Evolutionary conservation across 495 filamentous ascomycete genomes (phyloP).

Genomic region (Halenospora varia): DNA sequence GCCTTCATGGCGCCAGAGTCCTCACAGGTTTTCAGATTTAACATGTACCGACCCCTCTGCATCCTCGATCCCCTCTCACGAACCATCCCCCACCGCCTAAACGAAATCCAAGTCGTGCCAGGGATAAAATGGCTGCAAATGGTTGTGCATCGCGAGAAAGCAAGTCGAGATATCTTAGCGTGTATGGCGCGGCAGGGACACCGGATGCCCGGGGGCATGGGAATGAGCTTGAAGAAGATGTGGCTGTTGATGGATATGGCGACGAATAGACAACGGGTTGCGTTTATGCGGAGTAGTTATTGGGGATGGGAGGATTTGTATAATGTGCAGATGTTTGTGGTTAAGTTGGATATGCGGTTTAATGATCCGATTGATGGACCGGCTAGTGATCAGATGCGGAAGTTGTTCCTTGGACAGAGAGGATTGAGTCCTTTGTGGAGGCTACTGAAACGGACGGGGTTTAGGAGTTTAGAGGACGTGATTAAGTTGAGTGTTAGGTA

Average conservation of each 20-base stretch:
- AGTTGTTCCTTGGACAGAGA: slow-evolving; percentile 57
- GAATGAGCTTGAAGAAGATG: slow-evolving; percentile 49
- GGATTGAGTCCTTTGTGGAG: slow-evolving; percentile 44
- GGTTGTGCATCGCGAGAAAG: slow-evolving; percentile 42
- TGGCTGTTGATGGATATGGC: slow-evolving; percentile 64
- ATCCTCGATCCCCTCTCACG: slow-evolving; percentile 41
- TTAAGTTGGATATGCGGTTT: slow-evolving; percentile 60
- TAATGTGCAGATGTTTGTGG: slow-evolving; percentile 48
- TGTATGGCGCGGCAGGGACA: slow-evolving; percentile 46
- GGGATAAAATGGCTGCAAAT: slow-evolving; percentile 49
- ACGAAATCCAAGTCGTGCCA: slow-evolving; percentile 31
- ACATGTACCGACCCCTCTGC: slow-evolving; percentile 46
- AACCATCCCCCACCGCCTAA: slow-evolving; percentile 5
- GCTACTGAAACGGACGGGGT: slow-evolving; percentile 39
- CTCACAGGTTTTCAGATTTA: slow-evolving; percentile 44
- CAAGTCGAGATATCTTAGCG: slow-evolving; percentile 51
- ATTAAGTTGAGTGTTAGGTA: slow-evolving; percentile 41
- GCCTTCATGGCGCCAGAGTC: slow-evolving; percentile 42
- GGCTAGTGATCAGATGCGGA: slow-evolving; percentile 36
- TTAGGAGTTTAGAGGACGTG: slow-evolving; percentile 39
- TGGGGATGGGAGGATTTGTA: slow-evolving; percentile 53
- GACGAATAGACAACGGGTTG: slow-evolving; percentile 42
- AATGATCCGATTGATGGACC: slow-evolving; percentile 43
- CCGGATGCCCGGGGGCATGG: slow-evolving; percentile 40
- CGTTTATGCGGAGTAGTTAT: slow-evolving; percentile 44